Conservation (phyloP, 108 stramenopile genomes). For the Skeletonema tropicum region DNA sequence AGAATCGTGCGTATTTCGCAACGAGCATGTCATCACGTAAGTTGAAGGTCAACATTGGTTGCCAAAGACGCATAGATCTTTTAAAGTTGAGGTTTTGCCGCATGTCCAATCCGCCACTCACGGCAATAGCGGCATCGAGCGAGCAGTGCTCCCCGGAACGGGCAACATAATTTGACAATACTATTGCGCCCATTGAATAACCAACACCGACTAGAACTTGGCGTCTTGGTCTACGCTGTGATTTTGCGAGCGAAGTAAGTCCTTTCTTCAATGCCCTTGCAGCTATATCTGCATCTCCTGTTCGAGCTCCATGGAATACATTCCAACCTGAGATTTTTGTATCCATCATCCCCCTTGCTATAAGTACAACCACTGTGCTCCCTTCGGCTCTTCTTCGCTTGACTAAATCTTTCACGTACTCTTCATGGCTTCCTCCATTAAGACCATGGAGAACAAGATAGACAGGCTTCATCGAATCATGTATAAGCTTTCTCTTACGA, state of each 20-base stretch:
- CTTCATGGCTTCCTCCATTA: conserved; percentile 85
- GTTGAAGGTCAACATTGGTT: conserved; percentile 82
- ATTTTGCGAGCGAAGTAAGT: conserved; percentile 24
- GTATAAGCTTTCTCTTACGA: conserved; percentile 29
- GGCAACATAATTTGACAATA: conserved; percentile 87
- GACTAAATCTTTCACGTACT: conserved; percentile 85
- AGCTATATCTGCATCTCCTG: conserved; percentile 77
- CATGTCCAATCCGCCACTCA: conserved; percentile 89
- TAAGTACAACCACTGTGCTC: conserved; percentile 73
- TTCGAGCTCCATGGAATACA: conserved; percentile 90
- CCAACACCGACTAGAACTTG: conserved; percentile 80
- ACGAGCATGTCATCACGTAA: conserved; percentile 67
- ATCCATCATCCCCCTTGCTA: conserved; percentile 90
- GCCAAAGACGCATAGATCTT: conserved; percentile 87
- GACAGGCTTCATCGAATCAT: conserved; percentile 65
- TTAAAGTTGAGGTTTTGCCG: conserved; percentile 59
- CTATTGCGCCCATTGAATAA: conserved; percentile 87
- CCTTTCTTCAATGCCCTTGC: conserved; percentile 60
- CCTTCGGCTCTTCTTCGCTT: conserved; percentile 61
- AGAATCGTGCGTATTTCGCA: conserved; percentile 63
- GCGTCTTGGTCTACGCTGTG: conserved; percentile 3
- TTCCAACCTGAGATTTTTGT: conserved; percentile 75
- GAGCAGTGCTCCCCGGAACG: conserved; percentile 65
- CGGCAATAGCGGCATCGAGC: conserved; percentile 75
- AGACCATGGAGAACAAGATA: conserved; percentile 92